phyloP scores from a whole-genome alignment of 2,329 filamentous ascomycete genomes.

The Paecilomyces fulvus region DNA sequence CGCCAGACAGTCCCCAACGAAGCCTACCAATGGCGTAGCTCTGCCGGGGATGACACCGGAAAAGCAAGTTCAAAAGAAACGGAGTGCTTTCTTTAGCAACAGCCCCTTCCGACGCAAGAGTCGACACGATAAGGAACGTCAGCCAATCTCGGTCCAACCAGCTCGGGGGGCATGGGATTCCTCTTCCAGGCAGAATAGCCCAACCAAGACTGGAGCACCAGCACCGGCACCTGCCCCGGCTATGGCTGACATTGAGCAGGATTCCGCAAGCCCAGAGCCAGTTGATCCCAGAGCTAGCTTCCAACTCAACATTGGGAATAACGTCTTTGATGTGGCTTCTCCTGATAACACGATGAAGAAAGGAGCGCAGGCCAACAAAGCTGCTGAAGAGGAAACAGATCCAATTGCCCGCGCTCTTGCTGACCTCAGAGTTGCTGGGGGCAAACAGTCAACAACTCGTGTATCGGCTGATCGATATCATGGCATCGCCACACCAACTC shows the following conservation, averaged over 20 bases:
- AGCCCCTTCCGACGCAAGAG: conserved; percentile 92
- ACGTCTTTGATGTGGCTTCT: conserved; percentile 86
- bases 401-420: conserved; percentile 89
- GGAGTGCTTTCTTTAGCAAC: conserved; percentile 86
- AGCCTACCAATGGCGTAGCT: conserved; percentile 39
- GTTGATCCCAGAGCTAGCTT: conserved; percentile 89
- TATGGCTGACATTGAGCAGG: conserved; percentile 13
- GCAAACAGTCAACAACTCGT: conserved; percentile 71
- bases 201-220: conserved; percentile 29
- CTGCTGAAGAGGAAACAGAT: conserved; percentile 58
- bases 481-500: conserved; percentile 78
- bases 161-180: conserved; percentile 48
- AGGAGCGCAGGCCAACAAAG: conserved; percentile 29
- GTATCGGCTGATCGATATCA: conserved; percentile 94
- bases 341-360: conserved; percentile 52
- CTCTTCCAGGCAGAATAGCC: conserved; percentile 31
- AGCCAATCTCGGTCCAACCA: conserved; percentile 26
- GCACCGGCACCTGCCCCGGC: conserved; percentile 19
- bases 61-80: conserved; percentile 59
- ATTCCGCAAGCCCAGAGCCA: conserved; percentile 63
- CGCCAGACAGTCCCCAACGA: conserved; percentile 64
- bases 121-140: conserved; percentile 59
- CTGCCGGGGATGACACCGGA: conserved; percentile 47
- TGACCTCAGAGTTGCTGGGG: conserved; percentile 71
- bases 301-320: conserved; percentile 88